These are phyloP conservation scores for Thelephora ganbajun DNA, from an alignment of 768 basidiomycete genomes.

Conservation along the genomic window DNA sequence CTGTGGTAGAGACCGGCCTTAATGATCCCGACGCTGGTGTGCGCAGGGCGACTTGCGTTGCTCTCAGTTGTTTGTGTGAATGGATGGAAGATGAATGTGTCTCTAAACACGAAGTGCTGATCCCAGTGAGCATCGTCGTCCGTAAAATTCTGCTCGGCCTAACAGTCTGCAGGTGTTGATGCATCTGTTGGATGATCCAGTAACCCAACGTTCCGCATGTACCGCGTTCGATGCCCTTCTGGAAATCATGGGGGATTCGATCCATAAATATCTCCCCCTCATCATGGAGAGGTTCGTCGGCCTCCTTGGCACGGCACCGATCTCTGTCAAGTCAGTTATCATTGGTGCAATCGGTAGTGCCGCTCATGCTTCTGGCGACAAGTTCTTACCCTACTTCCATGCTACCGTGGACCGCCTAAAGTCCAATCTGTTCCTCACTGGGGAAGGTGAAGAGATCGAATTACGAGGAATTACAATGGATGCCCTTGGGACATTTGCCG, in stretches of 20 bases:
- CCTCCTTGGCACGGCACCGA: slow-evolving; percentile 77
- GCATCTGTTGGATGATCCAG: slow-evolving; percentile 74
- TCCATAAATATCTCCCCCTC: slow-evolving; percentile 79
- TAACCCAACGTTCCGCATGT: slow-evolving; percentile 87
- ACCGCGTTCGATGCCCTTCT: slow-evolving; percentile 93
- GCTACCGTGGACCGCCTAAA: slow-evolving; percentile 80
- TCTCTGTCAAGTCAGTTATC: slow-evolving; percentile 83
- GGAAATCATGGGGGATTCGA: slow-evolving; percentile 84
- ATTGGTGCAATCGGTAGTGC: slow-evolving; percentile 97
- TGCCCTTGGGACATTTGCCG: slow-evolving; percentile 96
- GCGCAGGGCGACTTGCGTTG: slow-evolving; percentile 90
- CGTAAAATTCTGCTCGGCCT: slow-evolving; percentile 1
- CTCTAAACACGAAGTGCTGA: slow-evolving; percentile 64
- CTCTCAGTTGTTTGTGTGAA: slow-evolving; percentile 92
- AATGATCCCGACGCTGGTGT: slow-evolving; percentile 74
- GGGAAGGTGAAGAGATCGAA: slow-evolving; percentile 85
- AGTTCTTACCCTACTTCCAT: slow-evolving; percentile 90
- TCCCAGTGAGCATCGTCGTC: slow-evolving; percentile 50
- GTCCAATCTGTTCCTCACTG: slow-evolving; percentile 74
- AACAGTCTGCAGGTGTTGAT: slow-evolving; percentile 55
- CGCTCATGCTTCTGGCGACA: slow-evolving; percentile 85
- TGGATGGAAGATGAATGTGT: slow-evolving; percentile 93
- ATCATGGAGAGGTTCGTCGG: slow-evolving; percentile 91
- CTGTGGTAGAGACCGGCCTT: slow-evolving; percentile 80
- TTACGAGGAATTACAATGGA: slow-evolving; percentile 97